These are phyloP conservation scores for Nicotiana knightiana DNA, from an alignment of 257 asterid species.

Conservation along the genomic window DNA sequence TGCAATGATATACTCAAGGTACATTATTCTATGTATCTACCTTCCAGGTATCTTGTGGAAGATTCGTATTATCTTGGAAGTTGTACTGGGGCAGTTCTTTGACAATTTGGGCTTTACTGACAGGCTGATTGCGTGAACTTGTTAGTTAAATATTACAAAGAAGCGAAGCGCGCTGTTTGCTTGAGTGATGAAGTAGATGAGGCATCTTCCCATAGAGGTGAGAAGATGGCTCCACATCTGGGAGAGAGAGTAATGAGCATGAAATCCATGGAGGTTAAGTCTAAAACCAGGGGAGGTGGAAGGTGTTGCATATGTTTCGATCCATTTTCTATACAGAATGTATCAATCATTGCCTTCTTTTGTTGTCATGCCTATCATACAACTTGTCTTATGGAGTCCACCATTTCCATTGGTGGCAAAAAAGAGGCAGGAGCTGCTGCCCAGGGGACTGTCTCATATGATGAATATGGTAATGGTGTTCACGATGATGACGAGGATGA, in stretches of 20 bases:
- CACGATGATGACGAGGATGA: constrained; percentile 32
- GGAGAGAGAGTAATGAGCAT: constrained; percentile 43
- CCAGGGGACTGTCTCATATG: constrained; percentile 37
- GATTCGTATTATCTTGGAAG: background rate
- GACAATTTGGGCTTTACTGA: background rate
- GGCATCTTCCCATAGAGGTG: constrained; percentile 42
- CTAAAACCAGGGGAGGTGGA: constrained; percentile 71
- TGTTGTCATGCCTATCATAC: constrained; percentile 91
- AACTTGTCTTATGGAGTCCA: constrained; percentile 76
- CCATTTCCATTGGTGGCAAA: constrained; percentile 36
- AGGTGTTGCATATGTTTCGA: constrained; percentile 99
- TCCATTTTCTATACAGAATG: constrained; percentile 71
- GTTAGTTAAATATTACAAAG: constrained; percentile 79
- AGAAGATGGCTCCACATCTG: constrained; percentile 25
- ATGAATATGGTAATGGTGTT: constrained; percentile 33
- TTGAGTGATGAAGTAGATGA: constrained; percentile 76
- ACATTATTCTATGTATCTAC: constrained; percentile 2
- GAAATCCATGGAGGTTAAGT: constrained; percentile 61
- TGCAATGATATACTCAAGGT: constrained; percentile 96
- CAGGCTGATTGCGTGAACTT: constrained; percentile 94
- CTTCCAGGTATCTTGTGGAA: background rate
- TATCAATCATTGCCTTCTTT: constrained; percentile 64
- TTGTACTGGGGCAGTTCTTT: background rate
- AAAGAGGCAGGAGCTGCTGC: constrained; percentile 35
- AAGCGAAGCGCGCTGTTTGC: constrained; percentile 79